Evolutionary conservation across 306 rosid species (phyloP).

Genomic region (Vigna nakashimae): DNA sequence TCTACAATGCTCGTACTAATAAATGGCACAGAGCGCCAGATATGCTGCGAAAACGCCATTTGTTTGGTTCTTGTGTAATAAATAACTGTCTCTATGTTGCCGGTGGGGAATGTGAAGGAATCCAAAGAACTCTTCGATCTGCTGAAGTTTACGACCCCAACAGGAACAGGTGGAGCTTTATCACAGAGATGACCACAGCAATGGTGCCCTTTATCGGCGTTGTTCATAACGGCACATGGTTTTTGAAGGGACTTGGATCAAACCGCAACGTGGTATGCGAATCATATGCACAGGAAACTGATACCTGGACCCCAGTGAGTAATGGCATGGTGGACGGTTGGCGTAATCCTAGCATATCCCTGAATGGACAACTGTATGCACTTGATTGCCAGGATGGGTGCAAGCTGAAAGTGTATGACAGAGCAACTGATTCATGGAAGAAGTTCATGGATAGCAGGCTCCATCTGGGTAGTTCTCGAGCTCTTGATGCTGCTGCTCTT

Average conservation of each 20-base stretch:
- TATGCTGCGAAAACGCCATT: constrained; percentile 96
- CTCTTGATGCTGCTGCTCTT: constrained; percentile 95
- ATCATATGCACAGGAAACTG: constrained; percentile 88
- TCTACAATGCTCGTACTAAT: constrained; percentile 93
- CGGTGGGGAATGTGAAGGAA: constrained; percentile 99
- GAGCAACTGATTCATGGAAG: constrained; percentile 85
- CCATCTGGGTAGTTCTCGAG: constrained; percentile 89
- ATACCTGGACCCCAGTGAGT: constrained; percentile 81
- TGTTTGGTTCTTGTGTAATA: constrained; percentile 93
- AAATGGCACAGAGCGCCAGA: constrained; percentile 99
- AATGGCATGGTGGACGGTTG: constrained; percentile 92
- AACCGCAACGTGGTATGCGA: constrained; percentile 94
- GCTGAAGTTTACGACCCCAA: constrained; percentile 97
- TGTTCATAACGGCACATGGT: constrained; percentile 90
- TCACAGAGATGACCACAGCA: constrained; percentile 94
- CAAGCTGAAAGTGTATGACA: constrained; percentile 88
- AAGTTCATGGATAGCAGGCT: constrained; percentile 95
- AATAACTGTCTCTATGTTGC: constrained; percentile 97
- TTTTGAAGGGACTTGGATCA: constrained; percentile 92
- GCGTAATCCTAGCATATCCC: constrained; percentile 95
- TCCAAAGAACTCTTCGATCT: constrained; percentile 94
- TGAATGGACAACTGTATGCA: constrained; percentile 87
- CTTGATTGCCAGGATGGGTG: constrained; percentile 96
- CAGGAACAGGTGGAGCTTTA: constrained; percentile 84
- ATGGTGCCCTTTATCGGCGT: constrained; percentile 99